Conservation (phyloP, 495 filamentous ascomycete genomes). For the Penicillium parvum region DNA sequence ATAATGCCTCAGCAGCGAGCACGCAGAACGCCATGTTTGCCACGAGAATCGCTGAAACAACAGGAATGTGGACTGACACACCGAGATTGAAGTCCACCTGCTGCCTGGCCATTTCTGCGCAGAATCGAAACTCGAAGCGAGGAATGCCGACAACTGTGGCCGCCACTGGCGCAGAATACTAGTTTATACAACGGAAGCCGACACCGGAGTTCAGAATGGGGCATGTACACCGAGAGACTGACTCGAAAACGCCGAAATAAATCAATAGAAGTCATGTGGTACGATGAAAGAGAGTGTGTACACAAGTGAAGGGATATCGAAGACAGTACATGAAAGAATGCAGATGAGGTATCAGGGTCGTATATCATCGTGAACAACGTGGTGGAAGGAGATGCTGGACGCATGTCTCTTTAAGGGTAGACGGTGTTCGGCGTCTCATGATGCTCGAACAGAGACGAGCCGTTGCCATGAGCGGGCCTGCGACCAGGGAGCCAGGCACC, state of each 20-base stretch:
- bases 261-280: neutral
- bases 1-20: too few relatives aligned
- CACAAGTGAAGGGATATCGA: too few relatives aligned
- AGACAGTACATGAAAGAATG: too few relatives aligned
- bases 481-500: conserved; percentile 43
- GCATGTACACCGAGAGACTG: neutral
- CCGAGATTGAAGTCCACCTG: neutral
- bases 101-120: neutral
- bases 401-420: neutral
- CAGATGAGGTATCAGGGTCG: conserved; percentile 22
- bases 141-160: neutral
- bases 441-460: conserved; percentile 12
- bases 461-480: conserved; percentile 13
- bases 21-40: neutral
- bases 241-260: neutral
- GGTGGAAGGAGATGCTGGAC: too few relatives aligned
- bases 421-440: conserved; percentile 18
- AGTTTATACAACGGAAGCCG: neutral
- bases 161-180: neutral
- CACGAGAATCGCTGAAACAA: neutral
- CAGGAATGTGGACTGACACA: neutral
- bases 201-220: neutral
- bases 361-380: conserved; percentile 15
- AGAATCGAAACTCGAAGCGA: neutral
- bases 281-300: neutral